These are phyloP conservation scores for Lophiostoma macrostomum DNA, from an alignment of 495 filamentous ascomycete species.

Conservation along the genomic window DNA sequence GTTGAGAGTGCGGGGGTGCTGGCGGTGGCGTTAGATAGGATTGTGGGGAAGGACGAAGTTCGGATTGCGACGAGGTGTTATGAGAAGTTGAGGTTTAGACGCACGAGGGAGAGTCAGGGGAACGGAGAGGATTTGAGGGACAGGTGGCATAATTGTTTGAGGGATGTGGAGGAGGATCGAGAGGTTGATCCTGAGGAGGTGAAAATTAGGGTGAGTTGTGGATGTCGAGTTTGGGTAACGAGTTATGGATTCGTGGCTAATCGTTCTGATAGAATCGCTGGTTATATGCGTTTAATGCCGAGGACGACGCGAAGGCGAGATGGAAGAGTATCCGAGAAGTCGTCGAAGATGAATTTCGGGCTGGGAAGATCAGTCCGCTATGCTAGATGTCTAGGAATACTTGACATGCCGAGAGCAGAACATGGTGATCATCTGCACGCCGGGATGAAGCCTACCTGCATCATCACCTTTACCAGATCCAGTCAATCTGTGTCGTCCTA, in stretches of 20 bases:
- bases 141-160: conserved; percentile 52
- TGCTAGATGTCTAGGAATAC: too few species aligned
- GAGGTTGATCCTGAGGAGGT: conserved; percentile 53
- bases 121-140: conserved; percentile 55
- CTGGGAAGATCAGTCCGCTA: conserved; percentile 45
- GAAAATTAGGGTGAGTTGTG: conserved; percentile 42
- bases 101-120: conserved; percentile 47
- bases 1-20: conserved; percentile 39
- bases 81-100: conserved; percentile 51
- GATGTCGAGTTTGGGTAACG: not conserved
- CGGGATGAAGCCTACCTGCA: too few species aligned
- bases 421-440: too few species aligned
- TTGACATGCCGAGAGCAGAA: too few species aligned
- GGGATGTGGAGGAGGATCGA: conserved; percentile 46
- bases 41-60: conserved; percentile 43
- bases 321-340: conserved; percentile 44
- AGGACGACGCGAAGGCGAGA: conserved; percentile 46
- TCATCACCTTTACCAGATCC: too few species aligned
- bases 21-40: conserved; percentile 41
- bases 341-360: conserved; percentile 43
- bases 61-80: conserved; percentile 50
- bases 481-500: too few species aligned
- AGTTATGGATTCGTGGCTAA: conserved; percentile 1
- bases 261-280: conserved; percentile 42
- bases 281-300: conserved; percentile 52